Evolutionary conservation across 176 grass and related monocot species (phyloP), one percentile per base, ranked within the genome.

Genomic region (Musa itinerans): DNA sequence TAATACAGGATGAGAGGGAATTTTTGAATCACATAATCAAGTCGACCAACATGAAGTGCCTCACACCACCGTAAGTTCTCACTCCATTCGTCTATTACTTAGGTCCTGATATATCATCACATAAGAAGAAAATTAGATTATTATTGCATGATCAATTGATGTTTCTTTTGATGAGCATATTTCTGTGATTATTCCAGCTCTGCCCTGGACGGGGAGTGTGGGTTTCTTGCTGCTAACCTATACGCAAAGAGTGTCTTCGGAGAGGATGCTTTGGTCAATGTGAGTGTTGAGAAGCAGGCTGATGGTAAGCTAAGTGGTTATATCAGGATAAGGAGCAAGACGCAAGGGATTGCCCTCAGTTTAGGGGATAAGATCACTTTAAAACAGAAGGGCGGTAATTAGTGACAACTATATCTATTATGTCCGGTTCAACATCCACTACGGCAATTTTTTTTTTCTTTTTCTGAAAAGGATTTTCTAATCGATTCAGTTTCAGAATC

Each of bases 291-390:
- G 76, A 84, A 79, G 59, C 82, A 84, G 71, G 67, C 69, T 6
- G 82, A 84, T 68, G 82, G 76, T 24, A 84, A 84, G 70, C 69
- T 84, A 11, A 84, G 69, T 67, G 82, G 82, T 50, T 84, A 79
- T 24, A 79, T 84, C 49, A 69, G 82, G 52, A 84, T 84, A 59
- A 74, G 82, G 48, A 84, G 82, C 76, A 84, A 84, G 50, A 79
- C 82, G 5, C 82, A 84, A 79, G 82, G 82, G 54, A 84, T 74
- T 29, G 72, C 72, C 53, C 72, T 74, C 52, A 74, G 72, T 74
- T 56, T 74, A 34, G 72, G 72, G 1, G 72, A 74, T 19, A 74
- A 74, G 50, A 74, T 74, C 72, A 74, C 72, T 9, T 53, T 74
- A 11, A 74, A 74, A 74, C 72, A 74, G 52, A 74, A 56, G 53